Conservation (phyloP, 495 filamentous ascomycete genomes). For the Xylaria grammica region DNA sequence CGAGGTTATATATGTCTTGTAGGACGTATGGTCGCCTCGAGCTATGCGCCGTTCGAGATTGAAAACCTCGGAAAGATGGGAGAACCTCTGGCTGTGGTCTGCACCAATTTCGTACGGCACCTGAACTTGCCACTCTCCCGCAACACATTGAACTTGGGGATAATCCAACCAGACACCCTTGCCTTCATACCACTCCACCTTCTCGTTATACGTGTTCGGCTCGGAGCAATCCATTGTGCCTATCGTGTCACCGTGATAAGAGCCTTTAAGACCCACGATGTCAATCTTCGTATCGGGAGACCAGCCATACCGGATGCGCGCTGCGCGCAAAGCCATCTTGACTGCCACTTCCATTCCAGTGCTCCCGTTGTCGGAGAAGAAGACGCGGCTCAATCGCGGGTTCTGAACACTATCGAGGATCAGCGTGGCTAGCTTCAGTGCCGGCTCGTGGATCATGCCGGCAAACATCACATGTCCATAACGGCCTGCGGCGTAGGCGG, state of each 20-base stretch:
- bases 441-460: constrained; percentile 72
- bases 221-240: constrained; percentile 81
- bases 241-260: constrained; percentile 83
- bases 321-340: constrained; percentile 76
- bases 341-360: constrained; percentile 80
- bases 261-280: constrained; percentile 73
- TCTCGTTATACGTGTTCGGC: constrained; percentile 72
- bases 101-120: constrained; percentile 45
- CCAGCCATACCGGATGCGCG: constrained; percentile 68
- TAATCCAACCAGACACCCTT: constrained; percentile 78
- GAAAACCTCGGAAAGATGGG: constrained; percentile 63
- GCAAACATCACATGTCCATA: constrained; percentile 89
- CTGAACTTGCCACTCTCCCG: constrained; percentile 67
- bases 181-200: constrained; percentile 80
- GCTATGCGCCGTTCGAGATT: constrained; percentile 57
- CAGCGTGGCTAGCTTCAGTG: constrained; percentile 64
- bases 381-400: constrained; percentile 66
- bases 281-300: constrained; percentile 55
- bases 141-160: constrained; percentile 66
- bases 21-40: constrained; percentile 48
- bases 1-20: constrained; percentile 62
- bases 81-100: constrained; percentile 52
- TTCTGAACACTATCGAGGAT: constrained; percentile 63
- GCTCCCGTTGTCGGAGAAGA: constrained; percentile 81
- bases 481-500: constrained; percentile 78